Evolutionary conservation across 2,329 filamentous ascomycete genomes (phyloP).

Genomic region (Xylogone sp.): DNA sequence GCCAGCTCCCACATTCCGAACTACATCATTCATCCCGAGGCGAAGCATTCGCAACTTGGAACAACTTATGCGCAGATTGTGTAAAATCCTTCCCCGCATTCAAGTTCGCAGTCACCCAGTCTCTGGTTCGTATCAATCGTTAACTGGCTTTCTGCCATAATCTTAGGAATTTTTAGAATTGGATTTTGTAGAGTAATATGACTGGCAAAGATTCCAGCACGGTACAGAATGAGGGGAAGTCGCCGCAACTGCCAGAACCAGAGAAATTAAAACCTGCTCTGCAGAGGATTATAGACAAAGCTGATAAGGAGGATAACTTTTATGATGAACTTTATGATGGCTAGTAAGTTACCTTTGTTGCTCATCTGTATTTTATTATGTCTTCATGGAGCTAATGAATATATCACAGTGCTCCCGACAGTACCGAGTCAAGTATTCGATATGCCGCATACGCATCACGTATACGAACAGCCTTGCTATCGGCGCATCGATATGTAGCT

Average conservation of each 20-base stretch:
- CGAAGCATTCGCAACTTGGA: not conserved
- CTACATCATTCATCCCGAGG: not conserved
- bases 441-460: slow-evolving; percentile 92
- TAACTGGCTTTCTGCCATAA: too few species aligned
- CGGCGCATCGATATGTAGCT: slow-evolving; percentile 91
- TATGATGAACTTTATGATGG: slow-evolving; percentile 76
- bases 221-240: not conserved
- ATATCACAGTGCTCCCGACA: slow-evolving; percentile 60
- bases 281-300: slow-evolving; percentile 54
- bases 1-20: not conserved
- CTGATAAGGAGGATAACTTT: slow-evolving; percentile 64
- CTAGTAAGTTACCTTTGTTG: slow-evolving; percentile 59
- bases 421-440: slow-evolving; percentile 79
- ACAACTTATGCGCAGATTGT: not conserved
- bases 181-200: slow-evolving; percentile 11
- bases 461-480: slow-evolving; percentile 80
- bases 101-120: not conserved
- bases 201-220: slow-evolving; percentile 21
- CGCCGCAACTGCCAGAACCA: slow-evolving; percentile 17
- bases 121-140: not conserved
- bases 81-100: not conserved
- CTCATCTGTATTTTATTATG: slow-evolving; percentile 1
- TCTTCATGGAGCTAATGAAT: slow-evolving; percentile 4
- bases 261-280: slow-evolving; percentile 49
- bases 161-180: not conserved